Base-by-base conservation (phyloP, 2,329 filamentous ascomycete species). In the Colletotrichum musicola region DNA sequence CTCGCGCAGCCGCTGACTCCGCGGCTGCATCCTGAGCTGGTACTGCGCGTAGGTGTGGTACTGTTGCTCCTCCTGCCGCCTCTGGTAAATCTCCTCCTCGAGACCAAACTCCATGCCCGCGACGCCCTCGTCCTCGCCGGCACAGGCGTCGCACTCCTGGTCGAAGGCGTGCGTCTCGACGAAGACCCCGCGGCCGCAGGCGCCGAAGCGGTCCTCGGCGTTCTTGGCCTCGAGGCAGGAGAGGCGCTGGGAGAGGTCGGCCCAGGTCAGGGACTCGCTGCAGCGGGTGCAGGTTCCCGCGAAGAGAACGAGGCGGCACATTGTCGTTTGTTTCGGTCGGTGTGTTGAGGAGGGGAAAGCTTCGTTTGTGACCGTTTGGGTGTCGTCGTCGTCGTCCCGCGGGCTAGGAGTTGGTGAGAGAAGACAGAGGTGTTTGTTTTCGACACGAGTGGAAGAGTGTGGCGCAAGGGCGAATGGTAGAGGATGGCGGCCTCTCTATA, bases 181-280 rank as follows among this genome's bases (percentile, higher is more conserved):
- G 46, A 77, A 72, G 35, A 83, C 76, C 38, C 84, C 84, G 25
- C 74, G 73, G 46, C 74, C 71, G 73, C 84, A 86, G 54, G 80
- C 74, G 47, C 84, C 84, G 62, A 86, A 85, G 12, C 30, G 30
- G 30, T 71, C 72, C 55, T 81, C 83, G 22, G 77, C 79, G 75
- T 86, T 86, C 72, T 86, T 86, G 44, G 84, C 83, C 69, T 84
- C 79, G 57, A 86, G 80, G 64, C 84, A 86, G 7, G 81, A 82
- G 3, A 86, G 77, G 71, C 82, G 76, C 72, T 85, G 83, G 13
- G 79, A 76, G 20, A 85, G 77, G 9, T 85, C 81, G 27, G 79
- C 75, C 83, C 84, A 83, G 16, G 77, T 81, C 61, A 83, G 80
- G 51, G 68, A 72, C 6, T 78, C 75, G 47, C 74, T 77, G 74